These are phyloP conservation scores for Penicillium cosmopolitanum DNA, from an alignment of 495 filamentous ascomycete genomes.

Conservation along the genomic window DNA sequence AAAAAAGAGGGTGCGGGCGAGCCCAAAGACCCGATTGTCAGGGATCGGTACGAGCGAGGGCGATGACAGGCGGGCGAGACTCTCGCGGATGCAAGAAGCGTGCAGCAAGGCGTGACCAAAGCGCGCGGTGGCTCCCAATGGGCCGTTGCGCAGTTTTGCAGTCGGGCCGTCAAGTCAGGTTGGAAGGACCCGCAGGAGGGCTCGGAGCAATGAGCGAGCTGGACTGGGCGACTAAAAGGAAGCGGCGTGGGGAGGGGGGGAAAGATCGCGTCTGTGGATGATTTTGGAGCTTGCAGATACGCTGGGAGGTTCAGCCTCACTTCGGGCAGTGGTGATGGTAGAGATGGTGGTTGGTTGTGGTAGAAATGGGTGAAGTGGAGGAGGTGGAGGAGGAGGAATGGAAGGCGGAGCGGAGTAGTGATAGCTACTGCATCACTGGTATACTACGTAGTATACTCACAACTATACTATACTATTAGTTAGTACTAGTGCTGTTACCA, in stretches of 20 bases:
- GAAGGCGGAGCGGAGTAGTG: constrained; percentile 29
- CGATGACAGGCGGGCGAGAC: neutral
- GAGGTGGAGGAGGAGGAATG: constrained; percentile 9
- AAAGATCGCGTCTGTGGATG: constrained; percentile 22
- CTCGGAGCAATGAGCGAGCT: constrained; percentile 24
- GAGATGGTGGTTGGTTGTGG: constrained; percentile 11
- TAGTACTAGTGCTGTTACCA: no score
- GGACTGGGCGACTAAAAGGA: constrained; percentile 14
- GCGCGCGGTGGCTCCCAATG: constrained; percentile 18
- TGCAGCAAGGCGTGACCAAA: constrained; percentile 25
- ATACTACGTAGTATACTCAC: no score
- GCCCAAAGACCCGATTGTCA: constrained; percentile 7
- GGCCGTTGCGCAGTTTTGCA: constrained; percentile 17
- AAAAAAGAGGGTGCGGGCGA: constrained; percentile 3
- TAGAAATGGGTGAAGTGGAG: neutral
- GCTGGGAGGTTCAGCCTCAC: constrained; percentile 44
- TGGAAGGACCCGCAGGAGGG: constrained; percentile 30
- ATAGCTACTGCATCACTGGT: neutral
- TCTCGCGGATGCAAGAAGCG: constrained; percentile 17
- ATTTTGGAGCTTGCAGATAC: constrained; percentile 1
- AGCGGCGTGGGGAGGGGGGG: constrained; percentile 31
- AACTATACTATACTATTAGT: no score
- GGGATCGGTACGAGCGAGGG: constrained; percentile 7
- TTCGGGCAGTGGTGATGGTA: constrained; percentile 35
- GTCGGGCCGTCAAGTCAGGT: constrained; percentile 33